These are phyloP conservation scores for Talaromyces sp. DNA, from an alignment of 2,329 filamentous ascomycete genomes.

Conservation along the genomic window DNA sequence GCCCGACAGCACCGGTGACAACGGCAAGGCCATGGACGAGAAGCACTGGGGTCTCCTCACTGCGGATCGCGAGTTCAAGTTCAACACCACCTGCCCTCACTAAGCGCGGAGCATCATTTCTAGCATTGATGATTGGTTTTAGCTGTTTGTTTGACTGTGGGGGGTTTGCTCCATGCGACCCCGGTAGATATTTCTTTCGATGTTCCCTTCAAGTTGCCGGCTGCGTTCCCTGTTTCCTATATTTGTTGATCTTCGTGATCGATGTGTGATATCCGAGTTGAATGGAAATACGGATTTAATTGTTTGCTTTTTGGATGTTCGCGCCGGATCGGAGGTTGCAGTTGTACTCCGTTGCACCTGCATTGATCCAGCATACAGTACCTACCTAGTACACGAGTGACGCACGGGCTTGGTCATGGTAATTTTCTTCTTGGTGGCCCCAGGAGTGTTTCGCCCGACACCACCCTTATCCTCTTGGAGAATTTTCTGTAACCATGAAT, in stretches of 20 bases:
- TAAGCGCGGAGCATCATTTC: constrained; percentile 2
- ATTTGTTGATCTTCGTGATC: constrained; percentile 5
- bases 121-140: neutral
- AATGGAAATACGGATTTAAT: constrained; percentile 12
- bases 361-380: no score
- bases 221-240: constrained; percentile 17
- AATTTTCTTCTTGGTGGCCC: neutral
- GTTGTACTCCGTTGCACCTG: no score
- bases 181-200: neutral
- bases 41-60: constrained; percentile 71
- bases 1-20: constrained; percentile 64
- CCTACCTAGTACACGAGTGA: no score
- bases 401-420: no score
- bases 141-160: constrained; percentile 1
- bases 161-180: neutral
- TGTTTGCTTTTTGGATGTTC: neutral
- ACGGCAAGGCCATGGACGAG: constrained; percentile 64
- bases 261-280: neutral
- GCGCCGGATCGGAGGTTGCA: no score
- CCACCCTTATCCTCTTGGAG: no score
- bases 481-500: no score
- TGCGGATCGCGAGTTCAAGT: constrained; percentile 61
- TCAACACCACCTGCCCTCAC: constrained; percentile 50
- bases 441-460: no score
- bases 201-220: constrained; percentile 18